Evolutionary conservation across 306 rosid genomes (phyloP).

Genomic region (Arachis hypogaea): DNA sequence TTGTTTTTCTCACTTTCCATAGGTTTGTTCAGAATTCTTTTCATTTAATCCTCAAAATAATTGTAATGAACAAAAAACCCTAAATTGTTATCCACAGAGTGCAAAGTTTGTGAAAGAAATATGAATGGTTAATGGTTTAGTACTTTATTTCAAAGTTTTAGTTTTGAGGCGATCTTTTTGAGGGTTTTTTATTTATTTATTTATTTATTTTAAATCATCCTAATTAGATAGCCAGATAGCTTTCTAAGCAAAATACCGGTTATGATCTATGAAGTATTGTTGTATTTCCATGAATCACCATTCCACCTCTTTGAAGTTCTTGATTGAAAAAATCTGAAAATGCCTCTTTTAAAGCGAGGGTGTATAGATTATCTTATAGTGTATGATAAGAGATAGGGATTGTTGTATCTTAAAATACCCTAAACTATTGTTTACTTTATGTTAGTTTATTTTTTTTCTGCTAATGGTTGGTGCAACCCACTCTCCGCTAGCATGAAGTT

Average conservation of each 20-base stretch:
- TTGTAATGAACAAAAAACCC: background rate
- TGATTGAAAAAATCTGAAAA: background rate
- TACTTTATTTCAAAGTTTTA: background rate
- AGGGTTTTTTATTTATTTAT: too few species aligned
- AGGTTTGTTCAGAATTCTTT: slow-evolving; percentile 24
- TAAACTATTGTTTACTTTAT: too few species aligned
- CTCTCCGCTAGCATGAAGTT: too few species aligned
- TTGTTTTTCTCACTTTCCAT: background rate
- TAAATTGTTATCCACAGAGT: background rate
- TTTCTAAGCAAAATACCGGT: background rate
- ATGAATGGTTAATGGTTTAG: slow-evolving; percentile 11
- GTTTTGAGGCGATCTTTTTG: background rate
- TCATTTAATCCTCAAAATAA: background rate
- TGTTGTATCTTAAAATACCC: too few species aligned
- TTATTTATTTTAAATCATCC: too few species aligned
- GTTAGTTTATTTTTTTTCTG: too few species aligned
- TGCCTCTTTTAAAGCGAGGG: too few species aligned
- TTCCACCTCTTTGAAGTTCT: background rate
- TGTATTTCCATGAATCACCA: background rate
- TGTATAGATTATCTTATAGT: too few species aligned
- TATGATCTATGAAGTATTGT: background rate
- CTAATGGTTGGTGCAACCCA: too few species aligned
- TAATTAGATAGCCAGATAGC: background rate
- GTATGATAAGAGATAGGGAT: too few species aligned
- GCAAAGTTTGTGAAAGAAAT: background rate